Base-by-base conservation (phyloP, 2,329 filamentous ascomycete genomes). In the Verticillium klebahnii region DNA sequence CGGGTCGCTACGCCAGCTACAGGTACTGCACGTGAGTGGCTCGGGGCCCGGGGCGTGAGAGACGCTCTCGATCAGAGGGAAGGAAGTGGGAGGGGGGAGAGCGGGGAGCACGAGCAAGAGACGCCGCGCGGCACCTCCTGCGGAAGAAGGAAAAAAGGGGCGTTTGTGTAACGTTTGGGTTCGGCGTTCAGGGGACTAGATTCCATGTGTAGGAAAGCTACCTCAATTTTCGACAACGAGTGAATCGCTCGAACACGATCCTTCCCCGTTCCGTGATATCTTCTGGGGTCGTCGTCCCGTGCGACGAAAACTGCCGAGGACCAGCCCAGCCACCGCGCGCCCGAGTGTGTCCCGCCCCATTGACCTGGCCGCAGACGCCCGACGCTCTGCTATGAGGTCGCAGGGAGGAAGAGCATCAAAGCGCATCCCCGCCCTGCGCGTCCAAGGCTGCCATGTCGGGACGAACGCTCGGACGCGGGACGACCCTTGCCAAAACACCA, bases 1-100 rank as follows among this genome's bases (percentile, higher is more conserved):
- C 95, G 15, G 95, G 95, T 64, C 85, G 95, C 60, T 99, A 99
- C 78, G 95, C 95, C 57, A 97, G 92, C 85, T 99, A 99, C 78
- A 83, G 94, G 69, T 72, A 89, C 61, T 88, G 85, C 67, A 86
- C 89, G 68, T 89, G 76, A 78, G 58, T 29, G 57, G 25, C 3
- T 5, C 25, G 25, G 25, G 3, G 25, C 25, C 40, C 40, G 40
- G 34, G 34, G 17, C 39, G 11, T 2, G 56, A 19, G 40, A 23
- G 9, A 11, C 9, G 5, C 8, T 50, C 17, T 6, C 29, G 29
- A 29, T 29, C 5, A 29, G 29, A 23, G 40, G 23, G 17, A 50
- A 2, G 50, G 11, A 2, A n/a, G 50, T 3, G 25, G 50, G 19
- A 8, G 23, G 7, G 4, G 23, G 2, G 50, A 23, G 50, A 12